Evolutionary conservation across 2,329 filamentous ascomycete genomes (phyloP).

Genomic region (Fusarium nisikadoi): DNA sequence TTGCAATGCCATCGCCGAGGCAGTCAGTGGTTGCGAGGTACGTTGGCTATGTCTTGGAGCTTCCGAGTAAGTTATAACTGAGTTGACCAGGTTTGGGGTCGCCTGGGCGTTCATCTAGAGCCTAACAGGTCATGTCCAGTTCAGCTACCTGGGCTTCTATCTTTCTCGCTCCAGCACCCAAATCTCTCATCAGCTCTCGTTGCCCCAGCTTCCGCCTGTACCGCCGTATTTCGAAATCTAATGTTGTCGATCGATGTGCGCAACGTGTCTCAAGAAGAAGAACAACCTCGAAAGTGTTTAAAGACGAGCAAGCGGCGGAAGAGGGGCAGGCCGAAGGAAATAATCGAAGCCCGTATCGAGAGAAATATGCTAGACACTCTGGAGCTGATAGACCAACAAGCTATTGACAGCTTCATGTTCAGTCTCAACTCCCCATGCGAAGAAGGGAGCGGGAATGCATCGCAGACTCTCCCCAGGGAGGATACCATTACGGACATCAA

Average conservation of each 20-base stretch:
- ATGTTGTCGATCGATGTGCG: constrained; percentile 43
- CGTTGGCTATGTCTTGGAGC: background rate
- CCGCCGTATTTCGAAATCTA: constrained; percentile 43
- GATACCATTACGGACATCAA: background rate
- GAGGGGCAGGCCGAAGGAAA: background rate
- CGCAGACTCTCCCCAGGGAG: background rate
- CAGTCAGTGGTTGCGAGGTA: constrained; percentile 45
- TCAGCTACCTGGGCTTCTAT: constrained; percentile 32
- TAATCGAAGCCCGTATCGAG: background rate
- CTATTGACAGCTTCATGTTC: constrained; percentile 46
- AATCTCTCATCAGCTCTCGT: constrained; percentile 47
- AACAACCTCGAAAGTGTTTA: background rate
- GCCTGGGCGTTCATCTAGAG: constrained; percentile 45
- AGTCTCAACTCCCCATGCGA: constrained; percentile 31
- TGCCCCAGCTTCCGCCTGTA: constrained; percentile 42
- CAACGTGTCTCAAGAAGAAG: background rate
- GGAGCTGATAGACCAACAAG: constrained; percentile 37
- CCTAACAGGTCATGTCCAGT: constrained; percentile 7
- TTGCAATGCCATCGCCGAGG: constrained; percentile 24
- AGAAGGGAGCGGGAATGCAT: background rate
- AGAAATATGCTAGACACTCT: constrained; percentile 33
- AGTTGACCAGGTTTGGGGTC: constrained; percentile 46
- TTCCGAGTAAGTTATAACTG: background rate
- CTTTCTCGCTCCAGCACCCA: constrained; percentile 53
- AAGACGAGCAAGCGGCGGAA: constrained; percentile 21